Conservation (phyloP, 805 yeast genomes). For the Tetrapisispora pingtungensis region DNA sequence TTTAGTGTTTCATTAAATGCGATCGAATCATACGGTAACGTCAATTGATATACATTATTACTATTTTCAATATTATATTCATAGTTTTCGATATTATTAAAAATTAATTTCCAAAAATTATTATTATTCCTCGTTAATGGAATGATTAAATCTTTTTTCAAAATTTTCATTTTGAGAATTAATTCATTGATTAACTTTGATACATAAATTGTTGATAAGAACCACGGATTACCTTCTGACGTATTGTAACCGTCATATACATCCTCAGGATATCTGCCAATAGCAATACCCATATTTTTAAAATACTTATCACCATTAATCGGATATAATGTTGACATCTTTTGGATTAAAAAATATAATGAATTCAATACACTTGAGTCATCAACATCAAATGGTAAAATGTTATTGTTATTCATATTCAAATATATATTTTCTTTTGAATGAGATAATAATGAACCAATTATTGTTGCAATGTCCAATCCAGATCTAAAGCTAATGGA, state of each 20-base stretch:
- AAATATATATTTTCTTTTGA: slow-evolving; percentile 23
- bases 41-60: background rate
- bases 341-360: slow-evolving; percentile 47
- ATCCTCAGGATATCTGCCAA: slow-evolving; percentile 93
- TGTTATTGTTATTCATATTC: background rate
- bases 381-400: slow-evolving; percentile 52
- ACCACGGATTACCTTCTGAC: slow-evolving; percentile 91
- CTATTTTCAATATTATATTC: slow-evolving; percentile 4
- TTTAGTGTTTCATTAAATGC: slow-evolving; percentile 39
- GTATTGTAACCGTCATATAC: slow-evolving; percentile 65
- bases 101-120: slow-evolving; percentile 21
- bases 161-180: slow-evolving; percentile 33
- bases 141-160: slow-evolving; percentile 37
- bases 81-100: slow-evolving; percentile 7
- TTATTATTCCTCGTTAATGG: slow-evolving; percentile 11
- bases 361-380: slow-evolving; percentile 54
- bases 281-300: slow-evolving; percentile 41
- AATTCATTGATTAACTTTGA: slow-evolving; percentile 52
- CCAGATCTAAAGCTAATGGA: slow-evolving; percentile 32
- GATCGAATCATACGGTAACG: slow-evolving; percentile 21
- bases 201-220: slow-evolving; percentile 63
- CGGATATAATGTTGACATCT: slow-evolving; percentile 70
- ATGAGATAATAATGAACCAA: slow-evolving; percentile 35
- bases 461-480: slow-evolving; percentile 64
- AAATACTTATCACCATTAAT: slow-evolving; percentile 41